Base-by-base conservation (phyloP, 148 eudicot genomes). In the Agrostemma githago region DNA sequence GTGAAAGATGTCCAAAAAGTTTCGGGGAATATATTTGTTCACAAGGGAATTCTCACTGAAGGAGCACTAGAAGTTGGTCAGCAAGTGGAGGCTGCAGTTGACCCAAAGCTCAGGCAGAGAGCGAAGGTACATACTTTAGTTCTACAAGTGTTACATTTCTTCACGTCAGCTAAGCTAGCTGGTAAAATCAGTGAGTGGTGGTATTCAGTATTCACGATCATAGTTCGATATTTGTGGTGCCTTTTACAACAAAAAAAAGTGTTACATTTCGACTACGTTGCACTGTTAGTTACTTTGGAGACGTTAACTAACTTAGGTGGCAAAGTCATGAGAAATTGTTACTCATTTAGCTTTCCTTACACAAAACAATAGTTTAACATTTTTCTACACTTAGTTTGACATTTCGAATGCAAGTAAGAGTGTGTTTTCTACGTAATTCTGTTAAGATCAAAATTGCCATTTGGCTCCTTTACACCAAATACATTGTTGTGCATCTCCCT, bases 61-160 rank as follows among this genome's bases (percentile, higher is more conserved):
- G 98, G 98, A 68, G 82, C 80, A 65, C 60, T 95, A 72, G 88
- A 87, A 76, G 87, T 95, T 69, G 97, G 97, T 74, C 79, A 82
- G 79, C 86, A 85, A 82, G 93, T 92, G 53, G 96, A 95, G 87
- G 98, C 97, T 84, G 85, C 87, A 66, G 98, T 95, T 44, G 93
- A 95, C 84, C 82, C 85, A 77, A 90, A 86, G 70, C 82, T 95
- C 71, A 88, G 98, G 85, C 92, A 95, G 81, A 82, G 97, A 64
- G 92, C 97, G 61, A 83, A 95, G 97, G 98, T 89, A 81, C 10
- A 19, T 62, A 42, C 14, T 66, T 44, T 12, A 20, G 4, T 72
- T 62, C 12, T 20, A 44, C 10, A 16, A 51, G 56, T 51, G 56
- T 10, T 3, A 51, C 15, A 51, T 51, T 51, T 51, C 10, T 4